phyloP scores from a whole-genome alignment of 202 grass and related monocot genomes.

The Bolboschoenoplectus hybrid region DNA sequence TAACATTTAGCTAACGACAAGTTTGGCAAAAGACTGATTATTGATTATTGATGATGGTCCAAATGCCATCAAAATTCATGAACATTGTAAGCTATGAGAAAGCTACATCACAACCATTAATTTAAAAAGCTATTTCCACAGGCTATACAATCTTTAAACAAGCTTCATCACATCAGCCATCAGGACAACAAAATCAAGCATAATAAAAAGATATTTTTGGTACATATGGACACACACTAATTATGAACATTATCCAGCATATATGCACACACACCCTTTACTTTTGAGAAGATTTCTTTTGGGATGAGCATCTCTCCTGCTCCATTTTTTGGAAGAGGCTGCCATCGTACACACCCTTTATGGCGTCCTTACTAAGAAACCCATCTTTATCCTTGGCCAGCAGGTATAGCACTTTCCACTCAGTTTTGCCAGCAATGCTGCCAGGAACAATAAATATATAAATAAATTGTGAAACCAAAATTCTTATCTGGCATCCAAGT shows the following conservation, averaged over 20 bases:
- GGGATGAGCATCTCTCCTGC: constrained; percentile 50
- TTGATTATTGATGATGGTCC: too few relatives aligned
- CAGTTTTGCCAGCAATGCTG: constrained; percentile 60
- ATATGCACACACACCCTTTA: background rate
- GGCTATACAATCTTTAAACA: constrained; percentile 14
- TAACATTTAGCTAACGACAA: too few relatives aligned
- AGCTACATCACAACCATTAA: background rate
- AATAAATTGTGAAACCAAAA: background rate
- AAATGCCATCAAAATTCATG: too few relatives aligned
- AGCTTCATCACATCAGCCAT: background rate
- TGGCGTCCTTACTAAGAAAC: constrained; percentile 70
- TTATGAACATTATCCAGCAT: background rate
- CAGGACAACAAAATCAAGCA: constrained; percentile 36
- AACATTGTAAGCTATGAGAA: background rate
- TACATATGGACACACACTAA: constrained; percentile 10
- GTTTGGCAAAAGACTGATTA: too few relatives aligned
- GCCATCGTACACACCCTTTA: constrained; percentile 81
- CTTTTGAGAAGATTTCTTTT: constrained; percentile 54
- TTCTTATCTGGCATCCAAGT: background rate
- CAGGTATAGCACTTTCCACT: constrained; percentile 69
- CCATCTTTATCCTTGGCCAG: constrained; percentile 85
- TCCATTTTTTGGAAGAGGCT: constrained; percentile 71
- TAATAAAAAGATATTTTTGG: background rate
- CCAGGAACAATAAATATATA: background rate
- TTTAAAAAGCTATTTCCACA: background rate